These are phyloP conservation scores for Aspergillus fischeri DNA, from an alignment of 2,329 filamentous ascomycete species.

Conservation along the genomic window DNA sequence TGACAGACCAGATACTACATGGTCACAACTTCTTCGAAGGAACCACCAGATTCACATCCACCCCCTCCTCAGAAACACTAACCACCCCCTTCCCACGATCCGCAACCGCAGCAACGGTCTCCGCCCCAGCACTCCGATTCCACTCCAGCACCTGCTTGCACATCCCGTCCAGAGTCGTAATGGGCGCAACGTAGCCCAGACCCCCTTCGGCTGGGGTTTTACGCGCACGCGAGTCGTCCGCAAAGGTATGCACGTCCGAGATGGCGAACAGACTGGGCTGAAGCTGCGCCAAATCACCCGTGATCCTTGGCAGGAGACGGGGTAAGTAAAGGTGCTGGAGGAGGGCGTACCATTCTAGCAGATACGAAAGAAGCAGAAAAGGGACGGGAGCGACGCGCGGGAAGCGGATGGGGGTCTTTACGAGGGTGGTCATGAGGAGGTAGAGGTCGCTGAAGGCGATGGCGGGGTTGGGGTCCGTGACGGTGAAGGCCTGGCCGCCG, in stretches of 20 bases:
- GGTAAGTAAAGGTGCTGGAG: constrained; percentile 24
- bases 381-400: constrained; percentile 20
- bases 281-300: constrained; percentile 23
- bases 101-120: constrained; percentile 8
- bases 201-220: constrained; percentile 24
- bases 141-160: constrained; percentile 31
- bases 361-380: constrained; percentile 28
- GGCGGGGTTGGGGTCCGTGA: constrained; percentile 50
- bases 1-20: neutral
- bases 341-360: constrained; percentile 29
- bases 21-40: constrained; percentile 14
- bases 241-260: constrained; percentile 24
- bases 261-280: constrained; percentile 32
- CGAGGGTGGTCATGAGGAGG: constrained; percentile 24
- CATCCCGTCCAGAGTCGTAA: constrained; percentile 32
- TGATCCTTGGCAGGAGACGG: constrained; percentile 23
- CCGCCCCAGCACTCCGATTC: constrained; percentile 24
- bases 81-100: constrained; percentile 13
- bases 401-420: constrained; percentile 28
- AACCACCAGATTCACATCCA: constrained; percentile 15
- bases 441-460: constrained; percentile 31
- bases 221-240: constrained; percentile 27
- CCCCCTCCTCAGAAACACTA: constrained; percentile 9
- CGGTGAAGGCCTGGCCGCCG: constrained; percentile 47
- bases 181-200: constrained; percentile 29